A percentile compares a stretch with the other conserved stretches of the same genome.
These are phyloP conservation scores for Rhizopogon roseolus DNA, from an alignment of 768 basidiomycete species.

Conservation along the genomic window DNA sequence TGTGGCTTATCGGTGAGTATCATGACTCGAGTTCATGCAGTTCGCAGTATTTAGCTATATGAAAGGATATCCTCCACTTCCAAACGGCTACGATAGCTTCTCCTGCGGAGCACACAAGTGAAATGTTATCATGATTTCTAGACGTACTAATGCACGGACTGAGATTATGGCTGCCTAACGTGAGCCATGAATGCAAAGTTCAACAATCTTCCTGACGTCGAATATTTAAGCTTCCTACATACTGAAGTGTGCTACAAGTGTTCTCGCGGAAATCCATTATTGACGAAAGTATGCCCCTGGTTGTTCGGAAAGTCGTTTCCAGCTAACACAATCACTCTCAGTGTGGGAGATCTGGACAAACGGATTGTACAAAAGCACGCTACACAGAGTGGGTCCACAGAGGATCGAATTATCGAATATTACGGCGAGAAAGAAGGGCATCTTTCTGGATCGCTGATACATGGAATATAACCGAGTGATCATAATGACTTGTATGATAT, in stretches of 20 bases:
- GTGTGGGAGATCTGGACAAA: conserved; percentile 94
- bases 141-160: conserved; percentile 22
- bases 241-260: conserved; percentile 81
- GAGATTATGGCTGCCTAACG: conserved; percentile 92
- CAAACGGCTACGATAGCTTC: conserved; percentile 72
- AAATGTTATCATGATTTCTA: conserved; percentile 4
- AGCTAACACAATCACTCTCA: conserved; percentile 19
- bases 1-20: conserved; percentile 70
- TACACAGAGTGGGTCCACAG: conserved; percentile 87
- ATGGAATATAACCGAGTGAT: no score
- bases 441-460: no score
- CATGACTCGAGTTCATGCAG: not conserved
- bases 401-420: conserved; percentile 54
- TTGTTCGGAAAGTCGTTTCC: not conserved
- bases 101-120: conserved; percentile 92
- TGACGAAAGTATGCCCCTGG: conserved; percentile 67
- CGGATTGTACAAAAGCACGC: conserved; percentile 80
- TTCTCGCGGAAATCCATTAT: conserved; percentile 68
- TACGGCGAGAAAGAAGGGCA: no score
- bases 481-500: no score
- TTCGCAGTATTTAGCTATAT: not conserved
- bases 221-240: conserved; percentile 61
- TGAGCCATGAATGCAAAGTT: conserved; percentile 26
- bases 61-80: conserved; percentile 82
- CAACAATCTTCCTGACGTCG: not conserved